Evolutionary conservation across 495 filamentous ascomycete genomes (phyloP).

Genomic region (Terfezia claveryi): DNA sequence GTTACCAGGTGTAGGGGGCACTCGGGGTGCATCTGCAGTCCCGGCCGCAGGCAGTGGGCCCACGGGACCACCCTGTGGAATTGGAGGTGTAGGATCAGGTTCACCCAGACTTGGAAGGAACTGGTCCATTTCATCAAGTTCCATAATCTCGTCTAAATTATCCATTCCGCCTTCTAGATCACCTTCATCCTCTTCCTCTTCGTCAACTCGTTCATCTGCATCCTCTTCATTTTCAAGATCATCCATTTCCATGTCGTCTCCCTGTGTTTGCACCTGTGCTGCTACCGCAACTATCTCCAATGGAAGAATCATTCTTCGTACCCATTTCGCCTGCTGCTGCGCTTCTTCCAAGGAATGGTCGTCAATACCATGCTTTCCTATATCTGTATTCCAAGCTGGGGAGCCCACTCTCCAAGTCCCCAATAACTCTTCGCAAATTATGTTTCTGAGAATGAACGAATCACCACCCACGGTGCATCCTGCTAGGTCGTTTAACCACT

Average conservation of each 20-base stretch:
- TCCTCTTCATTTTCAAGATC: constrained; percentile 1
- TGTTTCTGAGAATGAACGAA: constrained; percentile 50
- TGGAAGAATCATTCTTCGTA: constrained; percentile 6
- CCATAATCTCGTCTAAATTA: background rate
- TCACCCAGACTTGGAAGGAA: background rate
- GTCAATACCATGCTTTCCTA: constrained; percentile 71
- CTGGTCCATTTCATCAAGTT: background rate
- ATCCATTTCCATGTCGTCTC: constrained; percentile 1
- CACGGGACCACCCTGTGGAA: constrained; percentile 21
- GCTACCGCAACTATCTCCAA: constrained; percentile 17
- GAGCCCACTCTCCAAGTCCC: constrained; percentile 71
- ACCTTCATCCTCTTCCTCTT: constrained; percentile 1
- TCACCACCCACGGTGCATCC: constrained; percentile 72
- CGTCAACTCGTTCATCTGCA: background rate
- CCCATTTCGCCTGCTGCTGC: constrained; percentile 8
- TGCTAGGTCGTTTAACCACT: constrained; percentile 85
- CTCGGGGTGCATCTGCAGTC: constrained; percentile 4
- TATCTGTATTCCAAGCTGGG: constrained; percentile 54
- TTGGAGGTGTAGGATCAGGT: constrained; percentile 18
- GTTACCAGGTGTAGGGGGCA: constrained; percentile 13
- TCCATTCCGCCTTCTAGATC: background rate
- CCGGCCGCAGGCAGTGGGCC: constrained; percentile 1
- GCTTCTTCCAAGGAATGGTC: constrained; percentile 49
- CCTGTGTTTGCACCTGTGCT: background rate
- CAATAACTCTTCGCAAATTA: constrained; percentile 78